These are phyloP conservation scores for Simplicillium aogashimaense DNA, from an alignment of 2,329 filamentous ascomycete genomes.

Conservation along the genomic window DNA sequence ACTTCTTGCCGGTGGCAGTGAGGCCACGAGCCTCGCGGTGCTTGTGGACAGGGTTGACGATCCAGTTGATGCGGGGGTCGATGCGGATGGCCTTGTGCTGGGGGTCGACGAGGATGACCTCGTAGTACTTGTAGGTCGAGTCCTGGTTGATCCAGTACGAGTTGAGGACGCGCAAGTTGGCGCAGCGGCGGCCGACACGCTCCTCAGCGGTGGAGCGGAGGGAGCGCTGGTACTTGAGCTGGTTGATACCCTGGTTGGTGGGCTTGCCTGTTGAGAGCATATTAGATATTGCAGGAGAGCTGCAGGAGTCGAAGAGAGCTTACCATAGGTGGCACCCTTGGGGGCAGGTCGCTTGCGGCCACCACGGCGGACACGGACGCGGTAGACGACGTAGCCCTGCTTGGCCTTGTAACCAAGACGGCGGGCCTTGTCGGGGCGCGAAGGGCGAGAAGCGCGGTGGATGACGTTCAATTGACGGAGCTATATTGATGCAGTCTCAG, in stretches of 20 bases:
- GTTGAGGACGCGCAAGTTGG: conserved; percentile 98
- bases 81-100: conserved; percentile 99
- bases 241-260: conserved; percentile 99
- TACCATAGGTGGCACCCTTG: conserved; percentile 99
- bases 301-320: conserved; percentile 27
- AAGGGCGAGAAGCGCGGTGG: conserved; percentile 96
- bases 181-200: conserved; percentile 98
- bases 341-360: conserved; percentile 93
- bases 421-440: conserved; percentile 98
- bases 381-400: conserved; percentile 99
- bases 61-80: conserved; percentile 99
- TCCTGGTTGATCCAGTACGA: conserved; percentile 99
- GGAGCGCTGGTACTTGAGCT: conserved; percentile 99
- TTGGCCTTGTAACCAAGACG: conserved; percentile 99
- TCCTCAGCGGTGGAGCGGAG: conserved; percentile 97
- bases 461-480: conserved; percentile 99
- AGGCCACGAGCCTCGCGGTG: conserved; percentile 97
- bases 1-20: conserved; percentile 98
- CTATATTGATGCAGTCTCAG: conserved; percentile 99
- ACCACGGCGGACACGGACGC: conserved; percentile 94
- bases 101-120: conserved; percentile 99
- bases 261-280: conserved; percentile 73
- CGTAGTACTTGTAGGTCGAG: conserved; percentile 99
- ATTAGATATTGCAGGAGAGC: conserved; percentile 7
- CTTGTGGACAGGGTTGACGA: conserved; percentile 99